Evolutionary conservation across 768 basidiomycete genomes (phyloP), one percentile per base, ranked within the genome.

Genomic region (Porpolomopsis calyptriformis): DNA sequence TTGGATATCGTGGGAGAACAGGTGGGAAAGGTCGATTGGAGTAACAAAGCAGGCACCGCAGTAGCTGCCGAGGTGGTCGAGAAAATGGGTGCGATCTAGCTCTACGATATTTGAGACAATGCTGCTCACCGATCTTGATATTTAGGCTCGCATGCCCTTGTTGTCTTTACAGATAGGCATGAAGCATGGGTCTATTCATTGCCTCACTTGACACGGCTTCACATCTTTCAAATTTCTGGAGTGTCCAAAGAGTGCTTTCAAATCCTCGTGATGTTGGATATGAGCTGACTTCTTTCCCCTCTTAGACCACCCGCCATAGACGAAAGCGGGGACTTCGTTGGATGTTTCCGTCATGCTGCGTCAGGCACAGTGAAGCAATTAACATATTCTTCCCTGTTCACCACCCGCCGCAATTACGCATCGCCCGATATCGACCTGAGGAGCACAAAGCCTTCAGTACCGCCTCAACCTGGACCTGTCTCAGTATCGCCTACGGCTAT

Each of bases 11-110:
- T 68, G 38, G 86, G 86, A 2, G 77, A 85, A 11, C 69, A 75
- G 37, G 60, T 88, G 16, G 77, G 72, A 3, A 85, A 77, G 58
- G 72, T 68, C 1, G 84, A 89, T 16, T 80, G 85, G 78, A 65
- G 67, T 16, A 59, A 55, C 35, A 78, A 77, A 53, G 55, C 59
- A 11, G 81, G 80, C 7, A 59, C 60, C 5, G 72, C 80, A 9
- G 63, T 72, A 22, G 60, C 63, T 33, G 70, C 68, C 5, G 72
- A 79, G 39, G 67, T 84, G 12, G 66, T 89, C 3, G 75, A 77
- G 45, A 75, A 73, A 53, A 69, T 77, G 53, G 77, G 86, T 84
- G 55, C 48, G 74, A 41, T 23, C 10, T 51, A 18, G 1, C 23
- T 26, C 18, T 7, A 22, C 41, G 18, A 10, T 5, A n/a, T 20